Conservation (phyloP, 2,329 filamentous ascomycete species). For the Lecanicillium sp. region DNA sequence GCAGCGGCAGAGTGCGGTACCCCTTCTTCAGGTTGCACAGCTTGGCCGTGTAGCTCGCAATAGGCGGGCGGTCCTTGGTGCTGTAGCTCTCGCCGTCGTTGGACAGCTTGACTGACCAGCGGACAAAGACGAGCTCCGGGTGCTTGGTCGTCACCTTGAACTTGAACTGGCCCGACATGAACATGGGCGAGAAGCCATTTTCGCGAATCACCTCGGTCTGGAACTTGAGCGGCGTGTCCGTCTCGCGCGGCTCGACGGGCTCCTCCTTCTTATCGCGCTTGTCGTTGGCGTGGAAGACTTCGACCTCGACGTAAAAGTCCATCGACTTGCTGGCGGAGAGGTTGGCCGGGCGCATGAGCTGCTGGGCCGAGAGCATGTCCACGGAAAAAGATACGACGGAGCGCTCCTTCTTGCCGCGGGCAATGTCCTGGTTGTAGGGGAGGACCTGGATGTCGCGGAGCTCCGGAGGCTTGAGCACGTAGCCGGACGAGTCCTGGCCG, state of each 20-base stretch:
- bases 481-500: constrained; percentile 78
- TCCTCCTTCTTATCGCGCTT: constrained; percentile 82
- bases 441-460: constrained; percentile 66
- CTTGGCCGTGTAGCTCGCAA: constrained; percentile 91
- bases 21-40: constrained; percentile 83
- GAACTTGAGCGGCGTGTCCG: constrained; percentile 62
- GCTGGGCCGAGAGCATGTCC: constrained; percentile 87
- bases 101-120: constrained; percentile 86
- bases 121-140: constrained; percentile 86
- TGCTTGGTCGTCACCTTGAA: constrained; percentile 89
- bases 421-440: constrained; percentile 42
- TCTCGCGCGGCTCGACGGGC: constrained; percentile 46
- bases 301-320: constrained; percentile 91
- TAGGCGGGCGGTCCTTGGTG: constrained; percentile 48
- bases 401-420: constrained; percentile 63
- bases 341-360: constrained; percentile 76
- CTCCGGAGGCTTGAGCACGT: constrained; percentile 86
- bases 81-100: constrained; percentile 66
- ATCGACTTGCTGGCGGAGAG: constrained; percentile 67
- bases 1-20: constrained; percentile 84
- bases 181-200: constrained; percentile 91
- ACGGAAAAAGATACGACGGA: constrained; percentile 81
- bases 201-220: constrained; percentile 75
- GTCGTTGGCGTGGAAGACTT: constrained; percentile 91
- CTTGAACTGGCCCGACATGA: constrained; percentile 65